Percentiles rank a stretch among this genome's conserved stretches.
Evolutionary conservation across 2,329 filamentous ascomycete genomes (phyloP).

Genomic region (Lachnellula hyalina): DNA sequence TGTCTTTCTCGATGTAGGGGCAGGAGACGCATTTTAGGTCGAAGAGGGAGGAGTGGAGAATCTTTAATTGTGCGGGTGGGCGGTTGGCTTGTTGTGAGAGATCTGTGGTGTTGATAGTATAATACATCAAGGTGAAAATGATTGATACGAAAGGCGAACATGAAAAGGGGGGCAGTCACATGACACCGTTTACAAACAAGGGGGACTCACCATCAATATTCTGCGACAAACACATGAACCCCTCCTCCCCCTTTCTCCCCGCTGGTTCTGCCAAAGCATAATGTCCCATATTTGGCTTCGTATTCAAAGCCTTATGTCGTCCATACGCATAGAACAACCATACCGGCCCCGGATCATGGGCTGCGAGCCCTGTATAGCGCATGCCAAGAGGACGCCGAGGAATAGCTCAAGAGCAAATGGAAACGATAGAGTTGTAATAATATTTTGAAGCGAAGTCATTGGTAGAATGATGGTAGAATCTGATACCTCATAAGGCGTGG

Average conservation of each 20-base stretch:
- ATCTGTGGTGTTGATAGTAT: conserved; percentile 13
- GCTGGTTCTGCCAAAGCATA: conserved; percentile 73
- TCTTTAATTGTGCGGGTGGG: conserved; percentile 59
- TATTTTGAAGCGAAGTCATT: conserved; percentile 27
- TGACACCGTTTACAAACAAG: neutral
- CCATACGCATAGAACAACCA: conserved; percentile 90
- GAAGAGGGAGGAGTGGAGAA: conserved; percentile 79
- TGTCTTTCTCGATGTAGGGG: conserved; percentile 58
- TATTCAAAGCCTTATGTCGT: conserved; percentile 71
- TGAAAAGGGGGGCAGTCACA: neutral
- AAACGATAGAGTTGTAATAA: conserved; percentile 19
- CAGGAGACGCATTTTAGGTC: conserved; percentile 77
- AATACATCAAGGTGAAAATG: neutral
- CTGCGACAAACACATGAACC: conserved; percentile 75
- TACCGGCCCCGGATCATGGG: conserved; percentile 66
- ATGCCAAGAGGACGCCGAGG: conserved; percentile 26
- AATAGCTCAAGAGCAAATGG: conserved; percentile 17
- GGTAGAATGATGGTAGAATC: conserved; percentile 20
- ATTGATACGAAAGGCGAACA: neutral
- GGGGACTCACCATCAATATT: conserved; percentile 67
- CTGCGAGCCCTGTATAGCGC: conserved; percentile 25
- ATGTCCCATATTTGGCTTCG: conserved; percentile 72
- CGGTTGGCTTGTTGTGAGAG: conserved; percentile 68
- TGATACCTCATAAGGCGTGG: conserved; percentile 9
- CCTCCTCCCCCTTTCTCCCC: conserved; percentile 43